These are phyloP conservation scores for Candida quercuum DNA, from an alignment of 805 yeast species.

Conservation along the genomic window DNA sequence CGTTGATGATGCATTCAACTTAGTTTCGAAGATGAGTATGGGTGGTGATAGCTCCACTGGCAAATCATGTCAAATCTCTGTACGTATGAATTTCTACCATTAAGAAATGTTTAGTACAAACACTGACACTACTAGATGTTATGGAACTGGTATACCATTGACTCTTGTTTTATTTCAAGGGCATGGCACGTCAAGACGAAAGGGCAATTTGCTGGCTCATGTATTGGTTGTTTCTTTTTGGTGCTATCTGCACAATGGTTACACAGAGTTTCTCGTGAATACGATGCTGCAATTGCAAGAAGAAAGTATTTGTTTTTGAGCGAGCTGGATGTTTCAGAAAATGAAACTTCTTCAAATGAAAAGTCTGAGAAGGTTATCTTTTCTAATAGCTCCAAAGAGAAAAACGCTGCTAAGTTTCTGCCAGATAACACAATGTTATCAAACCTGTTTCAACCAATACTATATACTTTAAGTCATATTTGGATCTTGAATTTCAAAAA, in stretches of 20 bases:
- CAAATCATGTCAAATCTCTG: constrained; percentile 26
- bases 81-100: constrained; percentile 2
- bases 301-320: constrained; percentile 15
- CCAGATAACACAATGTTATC: constrained; percentile 10
- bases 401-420: constrained; percentile 10
- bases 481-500: constrained; percentile 21
- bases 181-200: constrained; percentile 57
- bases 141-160: constrained; percentile 72
- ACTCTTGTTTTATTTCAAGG: constrained; percentile 56
- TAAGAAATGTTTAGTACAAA: not conserved
- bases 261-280: constrained; percentile 49
- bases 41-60: constrained; percentile 7
- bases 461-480: constrained; percentile 22
- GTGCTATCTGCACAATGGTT: constrained; percentile 54
- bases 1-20: constrained; percentile 11
- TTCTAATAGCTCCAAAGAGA: too few species aligned
- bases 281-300: constrained; percentile 34
- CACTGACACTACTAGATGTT: constrained; percentile 36
- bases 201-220: constrained; percentile 69
- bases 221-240: constrained; percentile 60
- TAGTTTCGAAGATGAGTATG: constrained; percentile 15
- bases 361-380: too few species aligned
- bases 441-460: constrained; percentile 18
- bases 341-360: too few species aligned
- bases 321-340: constrained; percentile 4